Base-by-base conservation (phyloP, 2,329 filamentous ascomycete genomes). In the Sphaerulina musiva region DNA sequence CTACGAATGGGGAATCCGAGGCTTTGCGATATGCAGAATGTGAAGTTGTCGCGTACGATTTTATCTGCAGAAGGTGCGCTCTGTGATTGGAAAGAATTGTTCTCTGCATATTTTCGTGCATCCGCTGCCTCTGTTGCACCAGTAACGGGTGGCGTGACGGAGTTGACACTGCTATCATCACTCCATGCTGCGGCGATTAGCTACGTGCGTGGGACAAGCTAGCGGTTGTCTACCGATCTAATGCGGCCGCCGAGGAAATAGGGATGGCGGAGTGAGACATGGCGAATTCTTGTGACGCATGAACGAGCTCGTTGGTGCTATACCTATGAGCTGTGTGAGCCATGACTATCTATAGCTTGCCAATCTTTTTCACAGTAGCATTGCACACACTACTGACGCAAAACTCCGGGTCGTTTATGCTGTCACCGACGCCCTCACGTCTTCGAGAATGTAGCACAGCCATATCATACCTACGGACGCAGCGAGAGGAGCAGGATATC, bases 1-100 rank as follows among this genome's bases (percentile, higher is more conserved):
- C 46, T 59, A 23, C 49, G 55, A 14, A 38, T 31, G 7, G 56
- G 53, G 4, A 49, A 54, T 12, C 48, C 48, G 17, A 42, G 48
- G 20, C 32, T 23, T 4, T 51, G 48, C 26, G 53, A 59, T 4
- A 43, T 58, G 26, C 46, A 46, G 46, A 44, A 39, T 32, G 50
- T 62, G 32, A 45, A 42, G 26, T 44, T 64, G 57, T 59, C 54
- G 8, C 60, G 55, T 11, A 36, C 59, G 8, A 49, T 62, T 0
- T 40, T 62, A 7, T 56, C 53, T 11, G 51, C 52, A 12, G 53
- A 54, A 8, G 62, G 60, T 10, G 48, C 59, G 8, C 61, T 51
- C 38, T 59, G 56, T 43, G 62, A 64, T 41, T 66, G 64, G 62
- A 58, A 51, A 32, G 60, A 64, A 43, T 34, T 66, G 53, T 45